phyloP scores from a whole-genome alignment of 345 rosid genomes.

The Eucalyptus regnans region DNA sequence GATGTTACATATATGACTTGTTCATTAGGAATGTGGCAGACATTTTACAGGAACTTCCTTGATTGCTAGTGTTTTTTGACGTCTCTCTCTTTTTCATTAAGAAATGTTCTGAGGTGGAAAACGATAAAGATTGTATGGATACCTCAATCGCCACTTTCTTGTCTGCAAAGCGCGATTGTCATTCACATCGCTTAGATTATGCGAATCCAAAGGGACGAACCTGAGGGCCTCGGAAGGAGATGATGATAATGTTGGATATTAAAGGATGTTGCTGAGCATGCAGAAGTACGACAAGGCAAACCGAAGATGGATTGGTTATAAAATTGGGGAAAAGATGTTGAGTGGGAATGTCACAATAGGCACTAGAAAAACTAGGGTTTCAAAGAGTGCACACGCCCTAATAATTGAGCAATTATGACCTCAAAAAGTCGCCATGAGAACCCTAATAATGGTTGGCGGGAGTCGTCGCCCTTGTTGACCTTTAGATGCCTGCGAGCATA shows the following conservation, averaged over 20 bases:
- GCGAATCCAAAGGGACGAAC: background rate
- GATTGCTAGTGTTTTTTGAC: background rate
- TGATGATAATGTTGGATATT: background rate
- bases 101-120: background rate
- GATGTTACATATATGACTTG: background rate
- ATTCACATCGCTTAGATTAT: background rate
- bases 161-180: background rate
- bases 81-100: background rate
- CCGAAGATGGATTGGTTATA: conserved; percentile 10
- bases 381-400: conserved; percentile 8
- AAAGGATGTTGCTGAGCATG: background rate
- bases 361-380: conserved; percentile 2
- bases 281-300: background rate
- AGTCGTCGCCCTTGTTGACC: background rate
- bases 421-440: conserved; percentile 15
- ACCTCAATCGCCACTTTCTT: background rate
- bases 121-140: background rate
- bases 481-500: background rate
- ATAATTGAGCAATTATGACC: conserved; percentile 49
- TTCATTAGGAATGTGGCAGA: background rate
- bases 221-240: background rate
- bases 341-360: conserved; percentile 16
- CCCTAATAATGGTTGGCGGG: background rate
- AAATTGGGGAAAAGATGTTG: background rate
- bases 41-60: background rate